These are phyloP conservation scores for Primulina huaijiensis DNA, from an alignment of 257 asterid species.

Conservation along the genomic window DNA sequence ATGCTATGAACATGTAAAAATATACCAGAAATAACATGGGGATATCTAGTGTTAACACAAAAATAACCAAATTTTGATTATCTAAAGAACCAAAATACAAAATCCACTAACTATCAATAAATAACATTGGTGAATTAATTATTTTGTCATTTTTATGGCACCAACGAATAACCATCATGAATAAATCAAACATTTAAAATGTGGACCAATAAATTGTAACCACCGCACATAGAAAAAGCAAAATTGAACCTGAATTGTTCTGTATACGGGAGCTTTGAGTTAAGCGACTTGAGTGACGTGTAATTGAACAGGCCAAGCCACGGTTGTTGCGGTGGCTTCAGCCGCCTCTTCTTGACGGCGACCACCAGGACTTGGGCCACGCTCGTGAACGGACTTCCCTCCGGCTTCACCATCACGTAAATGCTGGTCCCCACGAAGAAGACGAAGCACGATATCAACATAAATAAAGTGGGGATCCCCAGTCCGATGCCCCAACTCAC, in stretches of 20 bases:
- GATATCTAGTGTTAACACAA: no score
- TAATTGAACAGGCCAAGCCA: slow-evolving; percentile 39
- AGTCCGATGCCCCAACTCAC: slow-evolving; percentile 70
- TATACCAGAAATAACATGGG: no score
- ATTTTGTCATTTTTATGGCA: no score
- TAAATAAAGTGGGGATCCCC: slow-evolving; percentile 51
- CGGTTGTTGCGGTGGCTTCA: slow-evolving; percentile 46
- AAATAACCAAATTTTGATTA: no score
- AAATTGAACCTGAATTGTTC: slow-evolving; percentile 55
- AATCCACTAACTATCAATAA: no score
- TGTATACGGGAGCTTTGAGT: slow-evolving; percentile 58
- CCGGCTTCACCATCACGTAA: slow-evolving; percentile 64
- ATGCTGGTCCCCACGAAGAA: slow-evolving; percentile 60
- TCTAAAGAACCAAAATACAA: no score
- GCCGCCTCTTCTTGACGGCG: slow-evolving; percentile 50
- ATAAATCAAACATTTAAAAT: no score
- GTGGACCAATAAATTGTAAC: not conserved
- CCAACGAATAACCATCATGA: no score
- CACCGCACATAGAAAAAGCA: not conserved
- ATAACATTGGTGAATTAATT: no score
- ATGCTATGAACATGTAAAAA: no score
- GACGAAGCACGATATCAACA: slow-evolving; percentile 54
- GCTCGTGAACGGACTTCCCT: slow-evolving; percentile 66
- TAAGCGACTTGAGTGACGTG: slow-evolving; percentile 45
- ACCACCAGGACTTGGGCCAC: slow-evolving; percentile 47